Base-by-base conservation (phyloP, 768 basidiomycete genomes). In the Termitomyces sp. region DNA sequence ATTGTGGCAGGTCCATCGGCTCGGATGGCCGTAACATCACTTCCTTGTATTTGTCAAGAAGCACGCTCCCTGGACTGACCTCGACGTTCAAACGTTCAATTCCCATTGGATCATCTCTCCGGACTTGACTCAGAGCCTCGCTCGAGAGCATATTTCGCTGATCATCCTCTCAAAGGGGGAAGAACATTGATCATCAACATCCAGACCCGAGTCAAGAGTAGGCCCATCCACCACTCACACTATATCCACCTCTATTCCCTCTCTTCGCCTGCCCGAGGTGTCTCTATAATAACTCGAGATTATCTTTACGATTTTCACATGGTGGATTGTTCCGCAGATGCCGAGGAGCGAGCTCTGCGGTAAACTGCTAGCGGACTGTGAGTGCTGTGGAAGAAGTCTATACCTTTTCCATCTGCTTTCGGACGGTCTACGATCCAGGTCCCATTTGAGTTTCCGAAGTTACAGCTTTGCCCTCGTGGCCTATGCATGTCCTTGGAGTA, bases 401-500 rank as follows among this genome's bases (percentile, higher is more conserved):
- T 27, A 5, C n/a, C 5, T 54, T 50, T 53, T 29, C 27, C 52
- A 44, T 51, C 37, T 47, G 53, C 54, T 53, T 57, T 38, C 49
- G 54, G 34, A 49, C n/a, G n/a, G 55, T 40, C 46, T 45, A 51
- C 25, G 54, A 56, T 37, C 45, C 41, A 56, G 29, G 60, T 66
- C 66, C 55, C 60, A 59, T 65, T 66, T 64, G 62, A 64, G 27
- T 35, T 29, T 48, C 56, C 51, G 43, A 38, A 62, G 61, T 19
- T 61, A 54, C 53, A 61, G 52, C 58, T 59, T 61, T 63, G 63
- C 62, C 73, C 74, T 75, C 74, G 70, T 73, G 73, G 70, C 60
- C 68, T 66, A 63, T 68, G 70, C 73, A n/a, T n/a, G n/a, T n/a
- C n/a, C n/a, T n/a, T n/a, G n/a, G 59, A 67, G 60, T 74, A 74